Conservation (phyloP, 805 yeast species). For the Isabelozyma gotoi region DNA sequence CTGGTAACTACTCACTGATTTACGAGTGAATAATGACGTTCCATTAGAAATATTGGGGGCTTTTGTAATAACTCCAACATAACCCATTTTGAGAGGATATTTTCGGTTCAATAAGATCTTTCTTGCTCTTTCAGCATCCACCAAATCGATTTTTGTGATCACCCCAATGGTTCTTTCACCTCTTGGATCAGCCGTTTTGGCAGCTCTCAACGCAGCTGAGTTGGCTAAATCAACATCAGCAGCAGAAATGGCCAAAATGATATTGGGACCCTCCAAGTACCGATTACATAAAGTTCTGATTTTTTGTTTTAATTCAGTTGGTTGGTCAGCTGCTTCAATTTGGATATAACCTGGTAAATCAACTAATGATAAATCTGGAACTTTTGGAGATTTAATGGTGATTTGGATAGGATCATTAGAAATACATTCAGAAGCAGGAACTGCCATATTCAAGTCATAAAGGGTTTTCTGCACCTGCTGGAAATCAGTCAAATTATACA, state of each 20-base stretch:
- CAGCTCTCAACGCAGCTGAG: constrained; percentile 90
- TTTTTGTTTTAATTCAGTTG: constrained; percentile 72
- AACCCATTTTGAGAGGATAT: constrained; percentile 94
- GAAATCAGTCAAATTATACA: constrained; percentile 83
- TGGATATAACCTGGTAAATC: constrained; percentile 98
- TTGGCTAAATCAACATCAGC: constrained; percentile 98
- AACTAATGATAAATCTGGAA: constrained; percentile 87
- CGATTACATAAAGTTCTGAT: constrained; percentile 79
- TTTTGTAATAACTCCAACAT: constrained; percentile 95
- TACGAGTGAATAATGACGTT: constrained; percentile 47
- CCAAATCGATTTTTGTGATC: constrained; percentile 88
- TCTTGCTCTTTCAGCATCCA: constrained; percentile 72
- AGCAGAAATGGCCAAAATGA: constrained; percentile 92
- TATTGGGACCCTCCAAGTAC: constrained; percentile 88
- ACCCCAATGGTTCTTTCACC: constrained; percentile 98
- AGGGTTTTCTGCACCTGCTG: constrained; percentile 84
- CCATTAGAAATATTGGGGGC: constrained; percentile 49
- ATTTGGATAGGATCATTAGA: constrained; percentile 93
- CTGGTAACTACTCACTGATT: constrained; percentile 49
- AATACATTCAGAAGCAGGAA: constrained; percentile 80
- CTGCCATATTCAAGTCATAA: constrained; percentile 88
- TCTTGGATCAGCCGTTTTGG: constrained; percentile 83
- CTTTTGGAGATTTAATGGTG: constrained; percentile 83
- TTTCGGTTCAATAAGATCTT: constrained; percentile 68
- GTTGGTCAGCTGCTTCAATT: constrained; percentile 95